Evolutionary conservation across 208 protist species (phyloP).

Genomic region (Acanthamoeba royreba): DNA sequence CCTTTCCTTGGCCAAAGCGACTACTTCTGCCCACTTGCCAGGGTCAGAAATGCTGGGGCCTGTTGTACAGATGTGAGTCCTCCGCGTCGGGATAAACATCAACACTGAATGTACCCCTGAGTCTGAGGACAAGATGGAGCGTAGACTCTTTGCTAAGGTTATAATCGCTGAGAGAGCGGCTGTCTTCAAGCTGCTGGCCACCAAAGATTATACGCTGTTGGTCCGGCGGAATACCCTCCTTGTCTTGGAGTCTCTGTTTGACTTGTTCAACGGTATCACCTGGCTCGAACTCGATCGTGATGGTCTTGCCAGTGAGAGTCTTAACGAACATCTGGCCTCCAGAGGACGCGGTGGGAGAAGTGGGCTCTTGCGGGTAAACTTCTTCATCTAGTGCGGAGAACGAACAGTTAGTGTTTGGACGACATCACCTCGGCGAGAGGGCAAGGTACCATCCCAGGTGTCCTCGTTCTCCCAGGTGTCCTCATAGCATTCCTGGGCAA

Average conservation of each 20-base stretch:
- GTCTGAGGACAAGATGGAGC: slow-evolving; percentile 78
- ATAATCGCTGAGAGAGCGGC: slow-evolving; percentile 84
- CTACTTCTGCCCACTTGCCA: not conserved
- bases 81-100: not conserved
- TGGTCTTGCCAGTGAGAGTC: slow-evolving; percentile 63
- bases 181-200: slow-evolving; percentile 93
- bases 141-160: slow-evolving; percentile 76
- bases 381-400: too few relatives aligned
- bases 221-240: slow-evolving; percentile 93
- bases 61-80: not conserved
- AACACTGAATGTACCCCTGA: not conserved
- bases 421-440: too few relatives aligned
- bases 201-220: slow-evolving; percentile 92
- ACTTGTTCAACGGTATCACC: slow-evolving; percentile 96
- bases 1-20: not conserved
- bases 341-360: too few relatives aligned
- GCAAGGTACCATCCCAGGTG: too few relatives aligned
- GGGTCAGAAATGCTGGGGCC: too few relatives aligned
- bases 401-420: too few relatives aligned
- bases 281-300: slow-evolving; percentile 85
- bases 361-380: too few relatives aligned
- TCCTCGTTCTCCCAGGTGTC: too few relatives aligned
- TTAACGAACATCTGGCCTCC: slow-evolving; percentile 74
- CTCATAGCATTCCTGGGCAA: too few relatives aligned
- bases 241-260: slow-evolving; percentile 98